Conservation (phyloP, 495 filamentous ascomycete genomes). For the Astrocystis sublimbata region DNA sequence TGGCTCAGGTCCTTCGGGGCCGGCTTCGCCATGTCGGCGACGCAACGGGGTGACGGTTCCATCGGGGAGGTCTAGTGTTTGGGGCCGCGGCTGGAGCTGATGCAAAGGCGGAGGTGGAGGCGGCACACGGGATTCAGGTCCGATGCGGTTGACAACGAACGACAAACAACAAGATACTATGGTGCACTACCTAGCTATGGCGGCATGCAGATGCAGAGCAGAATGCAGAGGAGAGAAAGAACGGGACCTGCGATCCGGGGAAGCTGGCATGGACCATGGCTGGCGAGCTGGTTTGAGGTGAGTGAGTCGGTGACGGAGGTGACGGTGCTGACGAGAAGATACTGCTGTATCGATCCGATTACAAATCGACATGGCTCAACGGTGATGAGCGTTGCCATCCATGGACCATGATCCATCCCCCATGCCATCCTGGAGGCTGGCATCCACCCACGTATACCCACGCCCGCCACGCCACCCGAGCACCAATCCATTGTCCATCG, state of each 20-base stretch:
- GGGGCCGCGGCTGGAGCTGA: no score
- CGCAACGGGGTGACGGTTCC: constrained; percentile 17
- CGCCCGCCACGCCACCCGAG: no score
- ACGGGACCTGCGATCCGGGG: neutral
- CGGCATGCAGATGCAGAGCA: neutral
- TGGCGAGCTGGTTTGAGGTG: no score
- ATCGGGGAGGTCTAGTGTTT: no score
- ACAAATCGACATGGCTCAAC: constrained; percentile 9
- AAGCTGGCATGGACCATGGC: neutral
- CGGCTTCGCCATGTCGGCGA: constrained; percentile 35
- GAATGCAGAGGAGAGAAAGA: neutral
- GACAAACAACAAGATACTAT: neutral
- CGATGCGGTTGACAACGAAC: neutral
- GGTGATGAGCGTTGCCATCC: neutral
- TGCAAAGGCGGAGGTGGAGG: neutral
- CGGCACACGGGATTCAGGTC: neutral
- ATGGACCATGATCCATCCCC: neutral
- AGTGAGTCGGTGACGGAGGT: neutral
- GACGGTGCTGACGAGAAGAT: no score
- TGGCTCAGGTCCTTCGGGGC: constrained; percentile 74
- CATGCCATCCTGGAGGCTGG: no score
- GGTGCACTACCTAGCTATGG: neutral
- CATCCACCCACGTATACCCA: no score
- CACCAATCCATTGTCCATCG: no score
- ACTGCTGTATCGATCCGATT: neutral